Percentiles rank a stretch among this genome's conserved stretches.
phyloP scores from a whole-genome alignment of 768 basidiomycete species.

The Roridomyces roridus region DNA sequence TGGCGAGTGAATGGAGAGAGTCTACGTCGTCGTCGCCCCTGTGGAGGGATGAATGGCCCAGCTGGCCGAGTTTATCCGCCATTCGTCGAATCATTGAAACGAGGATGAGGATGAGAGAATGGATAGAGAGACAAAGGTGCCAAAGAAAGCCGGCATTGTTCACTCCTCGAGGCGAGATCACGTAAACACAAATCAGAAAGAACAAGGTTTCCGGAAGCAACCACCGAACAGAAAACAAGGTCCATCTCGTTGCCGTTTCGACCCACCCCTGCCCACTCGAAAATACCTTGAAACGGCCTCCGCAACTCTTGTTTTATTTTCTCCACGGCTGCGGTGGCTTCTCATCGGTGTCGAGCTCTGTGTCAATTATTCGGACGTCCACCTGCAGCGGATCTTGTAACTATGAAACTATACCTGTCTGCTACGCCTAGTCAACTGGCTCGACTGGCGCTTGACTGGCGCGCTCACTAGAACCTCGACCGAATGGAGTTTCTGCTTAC shows the following conservation, averaged over 20 bases:
- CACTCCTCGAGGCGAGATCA: slow-evolving; percentile 2
- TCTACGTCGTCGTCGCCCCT: slow-evolving; percentile 9
- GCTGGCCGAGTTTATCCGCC: slow-evolving; percentile 54
- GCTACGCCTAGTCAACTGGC: too few relatives aligned
- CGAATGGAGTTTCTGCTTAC: too few relatives aligned
- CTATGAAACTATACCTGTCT: too few relatives aligned
- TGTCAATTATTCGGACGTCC: too few relatives aligned
- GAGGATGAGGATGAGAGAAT: slow-evolving; percentile 1
- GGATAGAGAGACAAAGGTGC: slow-evolving; percentile 11
- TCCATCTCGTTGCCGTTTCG: not conserved
- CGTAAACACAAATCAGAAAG: not conserved
- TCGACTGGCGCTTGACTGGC: too few relatives aligned
- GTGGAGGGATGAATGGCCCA: slow-evolving; percentile 32
- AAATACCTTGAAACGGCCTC: not conserved
- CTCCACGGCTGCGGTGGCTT: too few relatives aligned
- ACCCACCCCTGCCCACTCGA: not conserved
- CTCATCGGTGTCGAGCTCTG: too few relatives aligned
- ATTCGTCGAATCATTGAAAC: slow-evolving; percentile 55
- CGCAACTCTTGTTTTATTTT: not conserved
- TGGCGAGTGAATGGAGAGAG: slow-evolving; percentile 3
- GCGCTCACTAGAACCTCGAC: too few relatives aligned
- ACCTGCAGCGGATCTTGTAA: too few relatives aligned
- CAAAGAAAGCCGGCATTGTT: slow-evolving; percentile 15
- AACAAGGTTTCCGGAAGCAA: slow-evolving; percentile 7
- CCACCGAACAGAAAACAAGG: slow-evolving; percentile 12